Percentiles rank a stretch among this genome's conserved stretches.
These are phyloP conservation scores for Ustilago loliicola DNA, from an alignment of 1,284 basidiomycete species.

Conservation along the genomic window DNA sequence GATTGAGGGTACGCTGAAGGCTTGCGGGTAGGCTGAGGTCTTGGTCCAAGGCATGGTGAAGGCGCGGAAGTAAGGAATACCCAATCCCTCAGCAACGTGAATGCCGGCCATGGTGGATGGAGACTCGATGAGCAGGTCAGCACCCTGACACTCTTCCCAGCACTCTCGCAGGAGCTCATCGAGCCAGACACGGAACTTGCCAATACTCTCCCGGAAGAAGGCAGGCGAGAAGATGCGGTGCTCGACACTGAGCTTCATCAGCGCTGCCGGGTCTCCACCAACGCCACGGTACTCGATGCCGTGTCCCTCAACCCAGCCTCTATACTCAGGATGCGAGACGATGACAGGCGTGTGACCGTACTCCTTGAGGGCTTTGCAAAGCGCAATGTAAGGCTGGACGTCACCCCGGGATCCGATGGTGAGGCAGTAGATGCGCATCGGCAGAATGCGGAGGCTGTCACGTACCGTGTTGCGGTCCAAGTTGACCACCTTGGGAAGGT, in stretches of 20 bases:
- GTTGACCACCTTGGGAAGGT: constrained; percentile 55
- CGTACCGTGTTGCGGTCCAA: constrained; percentile 17
- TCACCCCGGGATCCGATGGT: constrained; percentile 75
- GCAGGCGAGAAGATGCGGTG: constrained; percentile 54
- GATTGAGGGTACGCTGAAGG: constrained; percentile 60
- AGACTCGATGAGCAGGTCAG: constrained; percentile 65
- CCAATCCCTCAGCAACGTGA: constrained; percentile 65
- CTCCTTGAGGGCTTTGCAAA: constrained; percentile 72
- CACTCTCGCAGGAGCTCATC: constrained; percentile 61
- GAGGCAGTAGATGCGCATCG: constrained; percentile 66
- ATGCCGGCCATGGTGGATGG: constrained; percentile 66
- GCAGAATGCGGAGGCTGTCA: constrained; percentile 32
- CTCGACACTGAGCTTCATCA: constrained; percentile 65
- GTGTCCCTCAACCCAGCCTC: constrained; percentile 74
- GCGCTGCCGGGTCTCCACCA: constrained; percentile 61
- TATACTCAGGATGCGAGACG: constrained; percentile 78
- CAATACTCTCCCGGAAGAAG: constrained; percentile 58
- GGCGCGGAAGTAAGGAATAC: constrained; percentile 63
- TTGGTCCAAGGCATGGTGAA: constrained; percentile 69
- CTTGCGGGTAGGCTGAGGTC: constrained; percentile 62
- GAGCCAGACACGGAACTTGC: constrained; percentile 64
- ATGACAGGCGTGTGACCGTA: constrained; percentile 76
- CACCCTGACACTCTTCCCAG: constrained; percentile 59
- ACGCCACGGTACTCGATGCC: constrained; percentile 59
- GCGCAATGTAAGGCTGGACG: constrained; percentile 75